Conservation (phyloP, 345 rosid genomes). For the Eucalyptus shirleyi region DNA sequence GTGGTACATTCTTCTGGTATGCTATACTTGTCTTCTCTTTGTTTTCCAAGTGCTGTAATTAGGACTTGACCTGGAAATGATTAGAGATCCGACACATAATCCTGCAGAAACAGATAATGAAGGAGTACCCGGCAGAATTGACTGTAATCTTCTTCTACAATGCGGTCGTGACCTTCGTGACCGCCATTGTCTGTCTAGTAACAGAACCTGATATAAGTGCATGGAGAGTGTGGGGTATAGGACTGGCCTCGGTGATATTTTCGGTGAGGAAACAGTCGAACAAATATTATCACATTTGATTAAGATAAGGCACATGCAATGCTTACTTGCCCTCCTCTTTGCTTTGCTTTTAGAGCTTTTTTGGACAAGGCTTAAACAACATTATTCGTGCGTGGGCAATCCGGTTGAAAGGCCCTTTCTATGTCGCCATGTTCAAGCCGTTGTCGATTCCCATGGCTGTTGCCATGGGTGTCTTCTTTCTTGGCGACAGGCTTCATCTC, state of each 20-base stretch:
- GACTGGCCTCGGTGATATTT: background rate
- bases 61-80: background rate
- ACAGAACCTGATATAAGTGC: background rate
- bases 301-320: background rate
- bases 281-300: background rate
- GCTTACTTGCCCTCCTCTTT: background rate
- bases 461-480: background rate
- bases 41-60: background rate
- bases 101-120: slow-evolving; percentile 4
- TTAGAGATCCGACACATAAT: background rate
- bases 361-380: background rate
- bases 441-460: background rate
- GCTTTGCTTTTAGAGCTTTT: background rate
- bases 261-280: background rate
- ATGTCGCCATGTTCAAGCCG: background rate
- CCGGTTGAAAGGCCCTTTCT: background rate
- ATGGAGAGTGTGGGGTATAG: background rate
- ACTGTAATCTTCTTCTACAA: slow-evolving; percentile 19
- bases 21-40: background rate
- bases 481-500: background rate
- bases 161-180: slow-evolving; percentile 1
- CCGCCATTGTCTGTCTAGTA: background rate
- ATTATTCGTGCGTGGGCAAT: background rate
- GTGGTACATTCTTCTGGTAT: slow-evolving; percentile 3
- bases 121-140: background rate